Percentiles rank a stretch among this genome's conserved stretches.
These are phyloP conservation scores for Carnegiea gigantea DNA, from an alignment of 179 eudicot genomes.

Conservation along the genomic window DNA sequence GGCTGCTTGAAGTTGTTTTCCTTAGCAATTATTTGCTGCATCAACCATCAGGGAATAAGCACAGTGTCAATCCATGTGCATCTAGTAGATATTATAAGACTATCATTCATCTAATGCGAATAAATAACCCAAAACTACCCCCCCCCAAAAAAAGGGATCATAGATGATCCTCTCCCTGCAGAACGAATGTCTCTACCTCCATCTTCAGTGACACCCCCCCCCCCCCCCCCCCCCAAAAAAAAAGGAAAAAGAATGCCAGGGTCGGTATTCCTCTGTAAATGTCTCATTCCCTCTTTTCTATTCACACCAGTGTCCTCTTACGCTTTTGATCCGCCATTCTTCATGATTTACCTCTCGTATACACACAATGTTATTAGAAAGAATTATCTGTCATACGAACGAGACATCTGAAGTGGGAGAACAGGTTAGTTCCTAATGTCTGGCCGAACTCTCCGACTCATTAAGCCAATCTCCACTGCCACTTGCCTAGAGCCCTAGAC, in stretches of 20 bases:
- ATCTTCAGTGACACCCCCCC: background rate
- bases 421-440: background rate
- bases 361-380: background rate
- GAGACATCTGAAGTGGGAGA: background rate
- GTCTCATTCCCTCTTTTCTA: background rate
- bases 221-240: too few species aligned
- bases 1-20: conserved; percentile 98
- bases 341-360: background rate
- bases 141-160: background rate
- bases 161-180: background rate
- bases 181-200: background rate
- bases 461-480: background rate
- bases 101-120: background rate
- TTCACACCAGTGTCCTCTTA: background rate
- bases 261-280: background rate
- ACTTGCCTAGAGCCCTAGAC: background rate
- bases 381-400: background rate
- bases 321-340: background rate
- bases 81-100: background rate
- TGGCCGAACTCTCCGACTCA: background rate
- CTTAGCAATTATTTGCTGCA: conserved; percentile 73
- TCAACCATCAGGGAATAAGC: conserved; percentile 16
- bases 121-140: background rate
- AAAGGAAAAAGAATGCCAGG: too few species aligned
- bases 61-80: conserved; percentile 12